These are phyloP conservation scores for Primulina tabacum DNA, from an alignment of 257 asterid genomes.

Conservation along the genomic window DNA sequence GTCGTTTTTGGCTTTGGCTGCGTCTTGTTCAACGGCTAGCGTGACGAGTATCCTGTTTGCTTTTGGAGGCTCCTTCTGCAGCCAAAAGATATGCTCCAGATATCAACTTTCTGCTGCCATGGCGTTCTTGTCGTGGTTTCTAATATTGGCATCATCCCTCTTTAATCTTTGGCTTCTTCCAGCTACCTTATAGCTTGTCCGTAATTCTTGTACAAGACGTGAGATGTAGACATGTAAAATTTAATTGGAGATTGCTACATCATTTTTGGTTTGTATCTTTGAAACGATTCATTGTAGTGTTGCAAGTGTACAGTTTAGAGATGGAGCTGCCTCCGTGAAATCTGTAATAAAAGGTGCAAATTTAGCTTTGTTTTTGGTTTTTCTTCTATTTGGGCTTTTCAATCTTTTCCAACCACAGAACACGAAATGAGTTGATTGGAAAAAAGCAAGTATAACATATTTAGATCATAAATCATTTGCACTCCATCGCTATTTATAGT, in stretches of 20 bases:
- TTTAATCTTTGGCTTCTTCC: slow-evolving; percentile 88
- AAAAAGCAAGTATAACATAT: no score
- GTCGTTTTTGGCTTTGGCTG: slow-evolving; percentile 70
- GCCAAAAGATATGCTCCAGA: slow-evolving; percentile 54
- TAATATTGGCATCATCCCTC: slow-evolving; percentile 62
- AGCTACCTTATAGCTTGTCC: neutral
- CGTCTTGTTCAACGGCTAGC: slow-evolving; percentile 79
- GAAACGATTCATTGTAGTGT: neutral
- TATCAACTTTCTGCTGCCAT: slow-evolving; percentile 80
- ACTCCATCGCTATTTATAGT: neutral
- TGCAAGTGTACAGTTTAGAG: neutral
- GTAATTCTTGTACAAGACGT: neutral
- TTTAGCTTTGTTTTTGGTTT: no score
- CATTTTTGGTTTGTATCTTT: neutral
- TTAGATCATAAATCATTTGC: no score
- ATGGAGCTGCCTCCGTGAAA: neutral
- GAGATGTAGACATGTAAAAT: neutral
- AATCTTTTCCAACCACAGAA: neutral
- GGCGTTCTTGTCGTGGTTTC: slow-evolving; percentile 91
- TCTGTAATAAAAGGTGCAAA: neutral
- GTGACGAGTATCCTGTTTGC: slow-evolving; percentile 59
- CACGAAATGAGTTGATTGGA: neutral
- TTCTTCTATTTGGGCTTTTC: neutral
- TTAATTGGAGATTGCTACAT: neutral
- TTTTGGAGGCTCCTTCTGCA: slow-evolving; percentile 50